Conservation (phyloP, 2,329 filamentous ascomycete species). For the Gaeumannomyces sp. region DNA sequence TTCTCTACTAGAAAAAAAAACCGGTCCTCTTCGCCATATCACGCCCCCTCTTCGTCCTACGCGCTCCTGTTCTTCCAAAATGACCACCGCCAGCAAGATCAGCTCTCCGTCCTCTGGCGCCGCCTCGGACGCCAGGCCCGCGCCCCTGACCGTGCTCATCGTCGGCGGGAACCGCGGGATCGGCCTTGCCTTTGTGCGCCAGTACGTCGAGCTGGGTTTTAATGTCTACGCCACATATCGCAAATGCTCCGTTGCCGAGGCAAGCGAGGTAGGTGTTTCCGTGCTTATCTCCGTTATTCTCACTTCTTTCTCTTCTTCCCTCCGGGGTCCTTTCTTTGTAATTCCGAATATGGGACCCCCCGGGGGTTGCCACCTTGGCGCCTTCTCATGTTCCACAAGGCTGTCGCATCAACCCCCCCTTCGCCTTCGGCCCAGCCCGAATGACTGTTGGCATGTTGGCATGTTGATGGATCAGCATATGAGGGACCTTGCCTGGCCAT, state of each 20-base stretch:
- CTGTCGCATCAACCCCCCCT: neutral
- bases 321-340: neutral
- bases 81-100: slow-evolving; percentile 5
- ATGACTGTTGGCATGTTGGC: neutral
- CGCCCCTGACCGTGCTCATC: slow-evolving; percentile 8
- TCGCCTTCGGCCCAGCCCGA: neutral
- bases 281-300: no score
- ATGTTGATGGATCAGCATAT: neutral
- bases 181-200: slow-evolving; percentile 10
- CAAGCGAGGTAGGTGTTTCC: slow-evolving; percentile 1
- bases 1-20: neutral
- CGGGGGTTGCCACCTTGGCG: neutral
- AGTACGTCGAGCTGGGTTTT: slow-evolving; percentile 9
- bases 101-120: neutral
- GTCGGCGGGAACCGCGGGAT: slow-evolving; percentile 9
- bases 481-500: neutral
- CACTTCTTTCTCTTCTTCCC: neutral
- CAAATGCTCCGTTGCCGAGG: slow-evolving; percentile 4
- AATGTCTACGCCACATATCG: slow-evolving; percentile 10
- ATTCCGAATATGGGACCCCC: no score
- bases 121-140: neutral
- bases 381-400: neutral
- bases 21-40: neutral
- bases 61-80: neutral
- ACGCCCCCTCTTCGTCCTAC: neutral